These are phyloP conservation scores for Buddleja alternifolia DNA, from an alignment of 257 asterid genomes.

Conservation along the genomic window DNA sequence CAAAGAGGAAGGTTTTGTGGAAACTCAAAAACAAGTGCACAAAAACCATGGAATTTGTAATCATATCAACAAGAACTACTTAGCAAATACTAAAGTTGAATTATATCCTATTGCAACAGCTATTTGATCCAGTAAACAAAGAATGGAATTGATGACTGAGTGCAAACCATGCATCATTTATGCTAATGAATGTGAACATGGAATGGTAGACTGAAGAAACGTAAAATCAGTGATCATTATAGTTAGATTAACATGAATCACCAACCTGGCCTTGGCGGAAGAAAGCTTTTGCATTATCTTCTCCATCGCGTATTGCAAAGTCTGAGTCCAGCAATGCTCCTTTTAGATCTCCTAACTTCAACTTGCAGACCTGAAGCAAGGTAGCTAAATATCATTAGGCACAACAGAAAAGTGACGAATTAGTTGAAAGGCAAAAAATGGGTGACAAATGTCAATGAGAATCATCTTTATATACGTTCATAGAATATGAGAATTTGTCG, in stretches of 20 bases:
- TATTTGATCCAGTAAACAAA: not conserved
- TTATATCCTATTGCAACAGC: not conserved
- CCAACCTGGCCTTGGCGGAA: slow-evolving; percentile 95
- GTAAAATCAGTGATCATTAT: not conserved
- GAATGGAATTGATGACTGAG: not conserved
- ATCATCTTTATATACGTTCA: not conserved
- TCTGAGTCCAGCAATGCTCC: slow-evolving; percentile 87
- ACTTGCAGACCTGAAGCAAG: slow-evolving; percentile 65
- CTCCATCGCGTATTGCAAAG: slow-evolving; percentile 85
- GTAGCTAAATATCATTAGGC: slow-evolving; percentile 15
- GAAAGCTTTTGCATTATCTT: slow-evolving; percentile 78
- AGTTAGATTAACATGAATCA: slow-evolving; percentile 14
- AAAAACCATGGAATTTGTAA: not conserved
- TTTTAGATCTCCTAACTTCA: slow-evolving; percentile 78
- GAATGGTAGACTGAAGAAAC: not conserved
- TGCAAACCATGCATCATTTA: not conserved
- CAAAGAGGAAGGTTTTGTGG: slow-evolving; percentile 18
- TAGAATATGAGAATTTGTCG: not conserved
- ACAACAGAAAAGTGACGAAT: slow-evolving; percentile 3
- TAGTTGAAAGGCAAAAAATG: not conserved
- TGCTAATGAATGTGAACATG: not conserved
- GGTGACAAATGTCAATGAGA: not conserved
- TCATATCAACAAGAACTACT: slow-evolving; percentile 1
- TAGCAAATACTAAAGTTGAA: not conserved
- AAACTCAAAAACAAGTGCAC: slow-evolving; percentile 9